Percentiles rank a stretch among this genome's conserved stretches.
phyloP scores from a whole-genome alignment of 108 stramenopile genomes.

The Chaetoceros tenuissimus region DNA sequence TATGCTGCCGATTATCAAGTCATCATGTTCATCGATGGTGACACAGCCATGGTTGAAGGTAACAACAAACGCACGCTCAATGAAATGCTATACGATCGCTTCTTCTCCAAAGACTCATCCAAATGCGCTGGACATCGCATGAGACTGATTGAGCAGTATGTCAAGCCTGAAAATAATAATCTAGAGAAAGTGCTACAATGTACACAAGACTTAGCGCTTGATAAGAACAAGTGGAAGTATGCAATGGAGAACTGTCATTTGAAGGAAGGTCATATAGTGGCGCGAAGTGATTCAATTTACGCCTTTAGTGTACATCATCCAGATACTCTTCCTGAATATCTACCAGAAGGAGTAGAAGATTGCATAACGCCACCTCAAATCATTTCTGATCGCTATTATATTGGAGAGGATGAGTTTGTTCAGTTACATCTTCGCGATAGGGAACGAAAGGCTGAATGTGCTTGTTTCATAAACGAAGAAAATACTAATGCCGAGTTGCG shows the following conservation, averaged over 20 bases:
- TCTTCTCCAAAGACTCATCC: conserved; percentile 7
- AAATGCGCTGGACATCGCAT: conserved; percentile 17
- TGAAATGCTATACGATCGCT: conserved; percentile 13
- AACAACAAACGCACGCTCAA: conserved; percentile 2
- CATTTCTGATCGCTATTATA: not conserved
- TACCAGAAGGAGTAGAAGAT: conserved; percentile 13
- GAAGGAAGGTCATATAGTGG: conserved; percentile 18
- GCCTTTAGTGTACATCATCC: conserved; percentile 16
- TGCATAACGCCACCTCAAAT: conserved; percentile 7
- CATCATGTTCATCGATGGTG: conserved; percentile 17
- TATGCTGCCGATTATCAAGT: conserved; percentile 20
- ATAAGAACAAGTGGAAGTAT: conserved; percentile 9
- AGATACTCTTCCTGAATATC: conserved; percentile 8
- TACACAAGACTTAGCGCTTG: conserved; percentile 5
- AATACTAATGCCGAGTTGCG: no score
- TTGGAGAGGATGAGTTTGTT: conserved; percentile 11
- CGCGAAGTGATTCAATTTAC: conserved; percentile 13
- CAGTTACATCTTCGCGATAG: conserved; percentile 13
- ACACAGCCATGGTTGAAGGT: conserved; percentile 12
- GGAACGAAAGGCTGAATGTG: conserved; percentile 9
- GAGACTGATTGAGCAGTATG: conserved; percentile 16
- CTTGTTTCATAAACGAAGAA: conserved; percentile 16
- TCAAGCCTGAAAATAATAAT: conserved; percentile 4
- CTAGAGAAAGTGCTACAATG: conserved; percentile 4
- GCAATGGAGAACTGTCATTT: conserved; percentile 13